Conservation (phyloP, 495 filamentous ascomycete species). For the Xylaria venustula region DNA sequence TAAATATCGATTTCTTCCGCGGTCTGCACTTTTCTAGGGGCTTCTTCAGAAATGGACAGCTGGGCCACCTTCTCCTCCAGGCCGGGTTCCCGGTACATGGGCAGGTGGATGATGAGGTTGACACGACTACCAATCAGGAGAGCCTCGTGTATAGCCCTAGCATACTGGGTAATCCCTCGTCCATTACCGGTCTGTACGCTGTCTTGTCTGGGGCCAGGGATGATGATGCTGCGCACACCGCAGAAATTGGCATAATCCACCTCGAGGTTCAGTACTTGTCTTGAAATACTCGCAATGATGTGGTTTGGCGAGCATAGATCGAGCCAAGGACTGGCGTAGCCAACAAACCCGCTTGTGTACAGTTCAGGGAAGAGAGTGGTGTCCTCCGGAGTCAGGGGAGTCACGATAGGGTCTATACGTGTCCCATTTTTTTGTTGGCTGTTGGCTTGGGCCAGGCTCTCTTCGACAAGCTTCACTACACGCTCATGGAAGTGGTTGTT, state of each 20-base stretch:
- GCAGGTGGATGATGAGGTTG: conserved; percentile 75
- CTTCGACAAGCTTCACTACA: conserved; percentile 63
- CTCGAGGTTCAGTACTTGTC: conserved; percentile 86
- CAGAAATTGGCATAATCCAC: conserved; percentile 94
- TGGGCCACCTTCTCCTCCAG: conserved; percentile 39
- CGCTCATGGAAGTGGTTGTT: conserved; percentile 77
- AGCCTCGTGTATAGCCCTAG: conserved; percentile 78
- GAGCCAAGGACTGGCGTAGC: conserved; percentile 81
- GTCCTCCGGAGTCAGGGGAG: conserved; percentile 69
- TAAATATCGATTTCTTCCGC: conserved; percentile 59
- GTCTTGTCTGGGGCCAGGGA: conserved; percentile 68
- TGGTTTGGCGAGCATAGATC: conserved; percentile 84
- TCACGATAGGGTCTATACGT: conserved; percentile 52
- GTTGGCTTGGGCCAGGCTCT: conserved; percentile 43
- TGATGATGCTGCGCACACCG: conserved; percentile 76
- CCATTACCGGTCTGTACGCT: conserved; percentile 33
- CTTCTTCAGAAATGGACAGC: conserved; percentile 34
- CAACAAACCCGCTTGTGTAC: conserved; percentile 67
- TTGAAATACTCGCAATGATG: conserved; percentile 74
- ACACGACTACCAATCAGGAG: conserved; percentile 70
- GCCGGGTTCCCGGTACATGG: conserved; percentile 64
- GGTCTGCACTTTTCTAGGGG: conserved; percentile 11
- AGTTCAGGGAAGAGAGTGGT: conserved; percentile 71
- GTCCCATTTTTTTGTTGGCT: conserved; percentile 20
- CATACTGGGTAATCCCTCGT: conserved; percentile 64